These are phyloP conservation scores for Rhodotorula sp. DNA, from an alignment of 1,284 basidiomycete species.

Conservation along the genomic window DNA sequence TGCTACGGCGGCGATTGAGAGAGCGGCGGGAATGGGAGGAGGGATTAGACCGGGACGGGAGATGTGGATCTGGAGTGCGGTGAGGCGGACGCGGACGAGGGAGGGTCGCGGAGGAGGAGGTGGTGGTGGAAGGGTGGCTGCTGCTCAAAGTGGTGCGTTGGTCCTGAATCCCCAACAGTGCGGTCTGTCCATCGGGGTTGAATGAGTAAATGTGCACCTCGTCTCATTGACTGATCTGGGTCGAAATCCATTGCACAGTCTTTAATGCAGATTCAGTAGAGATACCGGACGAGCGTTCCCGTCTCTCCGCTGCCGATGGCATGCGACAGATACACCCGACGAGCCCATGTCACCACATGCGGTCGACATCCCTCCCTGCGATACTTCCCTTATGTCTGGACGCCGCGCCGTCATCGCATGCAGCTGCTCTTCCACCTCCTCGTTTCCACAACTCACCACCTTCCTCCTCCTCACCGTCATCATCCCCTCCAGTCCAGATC, in stretches of 20 bases:
- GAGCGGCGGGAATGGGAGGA: constrained; percentile 3
- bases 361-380: not conserved
- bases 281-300: not conserved
- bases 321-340: not conserved
- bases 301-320: not conserved
- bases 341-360: not conserved
- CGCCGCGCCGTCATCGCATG: no score
- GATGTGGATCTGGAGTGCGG: constrained; percentile 20
- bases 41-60: constrained; percentile 17
- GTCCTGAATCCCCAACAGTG: no score
- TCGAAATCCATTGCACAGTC: no score
- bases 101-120: not conserved
- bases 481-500: not conserved
- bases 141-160: no score
- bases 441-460: no score
- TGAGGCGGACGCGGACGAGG: not conserved
- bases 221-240: no score
- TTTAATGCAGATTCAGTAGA: no score
- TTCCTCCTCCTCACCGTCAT: not conserved
- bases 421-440: not conserved
- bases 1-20: not conserved
- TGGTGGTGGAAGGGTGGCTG: not conserved
- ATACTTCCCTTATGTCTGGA: no score
- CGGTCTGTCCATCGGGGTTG: no score
- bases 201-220: no score